phyloP scores from a whole-genome alignment of 2,329 filamentous ascomycete genomes.

The Microdochium nivale region DNA sequence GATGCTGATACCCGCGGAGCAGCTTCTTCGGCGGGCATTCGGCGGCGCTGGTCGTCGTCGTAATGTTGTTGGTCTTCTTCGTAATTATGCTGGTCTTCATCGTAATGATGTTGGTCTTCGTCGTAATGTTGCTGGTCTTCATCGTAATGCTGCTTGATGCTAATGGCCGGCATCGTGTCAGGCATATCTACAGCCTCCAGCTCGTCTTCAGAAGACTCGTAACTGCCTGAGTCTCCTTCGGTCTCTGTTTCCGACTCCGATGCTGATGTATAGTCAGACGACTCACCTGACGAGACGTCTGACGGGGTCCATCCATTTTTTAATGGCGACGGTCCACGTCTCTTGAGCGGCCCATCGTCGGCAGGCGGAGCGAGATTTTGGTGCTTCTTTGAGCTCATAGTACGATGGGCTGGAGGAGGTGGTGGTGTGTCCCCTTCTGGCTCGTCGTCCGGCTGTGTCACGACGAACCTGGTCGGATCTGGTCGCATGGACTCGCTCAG shows the following conservation, averaged over 20 bases:
- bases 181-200: slow-evolving; percentile 53
- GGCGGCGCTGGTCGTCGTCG: not conserved
- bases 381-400: slow-evolving; percentile 27
- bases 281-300: slow-evolving; percentile 43
- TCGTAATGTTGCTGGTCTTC: slow-evolving; percentile 20
- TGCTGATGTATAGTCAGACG: slow-evolving; percentile 35
- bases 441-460: not conserved
- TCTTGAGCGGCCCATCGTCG: slow-evolving; percentile 39
- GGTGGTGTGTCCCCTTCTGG: slow-evolving; percentile 41
- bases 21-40: not conserved
- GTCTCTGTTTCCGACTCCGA: slow-evolving; percentile 50
- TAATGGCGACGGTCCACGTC: slow-evolving; percentile 81
- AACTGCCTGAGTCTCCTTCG: slow-evolving; percentile 36
- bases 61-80: not conserved
- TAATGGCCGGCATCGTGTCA: slow-evolving; percentile 49
- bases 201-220: slow-evolving; percentile 42
- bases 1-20: slow-evolving; percentile 31
- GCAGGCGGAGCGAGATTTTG: slow-evolving; percentile 33
- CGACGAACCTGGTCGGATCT: slow-evolving; percentile 16
- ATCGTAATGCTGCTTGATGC: slow-evolving; percentile 34
- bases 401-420: slow-evolving; percentile 45
- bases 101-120: no score
- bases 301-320: slow-evolving; percentile 97
- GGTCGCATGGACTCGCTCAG: slow-evolving; percentile 28
- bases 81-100: slow-evolving; percentile 25